Evolutionary conservation across 2,329 filamentous ascomycete species (phyloP).

Genomic region (Aspergillus pseudoterreus): DNA sequence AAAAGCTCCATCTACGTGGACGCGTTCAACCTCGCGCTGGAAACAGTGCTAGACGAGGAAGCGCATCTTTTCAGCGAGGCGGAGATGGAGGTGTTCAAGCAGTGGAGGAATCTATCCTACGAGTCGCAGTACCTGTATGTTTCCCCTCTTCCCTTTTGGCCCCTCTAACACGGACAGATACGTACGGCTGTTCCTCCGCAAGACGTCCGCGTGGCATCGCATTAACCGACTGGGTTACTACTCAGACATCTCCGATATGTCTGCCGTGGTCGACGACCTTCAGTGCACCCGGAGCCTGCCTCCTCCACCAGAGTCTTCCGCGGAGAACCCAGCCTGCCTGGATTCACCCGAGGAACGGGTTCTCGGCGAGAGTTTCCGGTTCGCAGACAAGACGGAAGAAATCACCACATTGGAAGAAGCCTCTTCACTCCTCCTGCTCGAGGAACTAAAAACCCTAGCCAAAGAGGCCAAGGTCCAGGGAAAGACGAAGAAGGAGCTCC

Average conservation of each 20-base stretch:
- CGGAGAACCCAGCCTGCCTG: slow-evolving; percentile 46
- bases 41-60: slow-evolving; percentile 87
- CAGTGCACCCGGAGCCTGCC: slow-evolving; percentile 60
- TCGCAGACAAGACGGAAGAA: slow-evolving; percentile 74
- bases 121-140: slow-evolving; percentile 86
- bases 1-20: slow-evolving; percentile 93
- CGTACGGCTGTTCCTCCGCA: slow-evolving; percentile 86
- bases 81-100: slow-evolving; percentile 71
- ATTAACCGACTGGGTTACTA: slow-evolving; percentile 74
- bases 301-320: slow-evolving; percentile 24
- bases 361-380: slow-evolving; percentile 62
- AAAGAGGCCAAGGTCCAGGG: slow-evolving; percentile 85
- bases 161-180: slow-evolving; percentile 55
- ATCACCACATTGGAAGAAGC: slow-evolving; percentile 81
- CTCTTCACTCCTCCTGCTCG: slow-evolving; percentile 73
- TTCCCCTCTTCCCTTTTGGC: slow-evolving; percentile 1
- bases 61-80: slow-evolving; percentile 78
- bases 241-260: slow-evolving; percentile 73
- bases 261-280: slow-evolving; percentile 61
- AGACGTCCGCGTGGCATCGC: slow-evolving; percentile 88
- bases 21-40: slow-evolving; percentile 88
- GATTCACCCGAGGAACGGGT: slow-evolving; percentile 45
- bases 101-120: slow-evolving; percentile 72
- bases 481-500: slow-evolving; percentile 79
- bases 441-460: slow-evolving; percentile 79